Base-by-base conservation (phyloP, 2,329 filamentous ascomycete genomes). In the Penicillium sp. region DNA sequence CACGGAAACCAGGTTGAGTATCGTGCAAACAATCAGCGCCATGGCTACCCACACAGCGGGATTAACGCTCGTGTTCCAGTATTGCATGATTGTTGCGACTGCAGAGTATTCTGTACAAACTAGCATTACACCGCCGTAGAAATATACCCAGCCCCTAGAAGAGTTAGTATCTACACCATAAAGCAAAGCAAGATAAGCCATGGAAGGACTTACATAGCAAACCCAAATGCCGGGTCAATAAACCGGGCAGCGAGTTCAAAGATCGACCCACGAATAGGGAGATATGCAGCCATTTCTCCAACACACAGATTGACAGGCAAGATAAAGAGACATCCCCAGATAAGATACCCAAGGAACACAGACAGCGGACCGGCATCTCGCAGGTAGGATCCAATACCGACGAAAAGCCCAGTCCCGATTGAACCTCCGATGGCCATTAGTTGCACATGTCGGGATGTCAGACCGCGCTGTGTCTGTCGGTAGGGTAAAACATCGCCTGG, bases 1-100 rank as follows among this genome's bases (percentile, higher is more conserved):
- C 10, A 88, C 83, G 1, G 81, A 82, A 49, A 88, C 70, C 32
- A 88, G 58, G 58, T 90, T 90, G 66, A 89, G 74, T 4, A 74
- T 49, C 10, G 75, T 73, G 49, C 61, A 74, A 22, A 71, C 64
- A 8, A 70, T 52, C 40, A 75, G 64, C 4, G 67, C 67, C 56
- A 71, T 72, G 2, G 68, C 66, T 6, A 73, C 69, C 57, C 73
- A 68, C 1, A 67, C 72, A 3, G 68, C 71, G 0, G 68, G 66
- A 19, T 73, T 72, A 10, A 72, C 64, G 34, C 65, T 61, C 12
- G 65, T 64, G 8, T 61, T 69, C 73, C 74, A 76, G 54, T 70
- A 76, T 28, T 71, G 65, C 55, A 76, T 68, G 6, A 76, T 64
- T 6, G 70, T 67, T 12, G 68, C 69, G 35, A 74, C 64, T 3